These are phyloP conservation scores for Trichoderma atroviride DNA, from an alignment of 2,329 filamentous ascomycete species.

Conservation along the genomic window DNA sequence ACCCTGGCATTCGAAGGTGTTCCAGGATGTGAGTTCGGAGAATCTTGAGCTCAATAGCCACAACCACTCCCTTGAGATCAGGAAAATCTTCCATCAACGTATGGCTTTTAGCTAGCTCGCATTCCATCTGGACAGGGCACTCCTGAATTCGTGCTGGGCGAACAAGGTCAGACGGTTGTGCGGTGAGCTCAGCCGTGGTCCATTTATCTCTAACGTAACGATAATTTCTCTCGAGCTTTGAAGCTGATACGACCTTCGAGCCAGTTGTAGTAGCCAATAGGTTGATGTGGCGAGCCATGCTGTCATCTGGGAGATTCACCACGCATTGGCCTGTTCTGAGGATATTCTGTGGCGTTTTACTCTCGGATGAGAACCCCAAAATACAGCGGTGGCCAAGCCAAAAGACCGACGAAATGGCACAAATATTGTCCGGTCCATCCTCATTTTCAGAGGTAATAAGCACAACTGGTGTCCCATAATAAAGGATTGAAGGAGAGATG, in stretches of 20 bases:
- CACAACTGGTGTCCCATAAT: slow-evolving; percentile 47
- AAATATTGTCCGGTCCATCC: slow-evolving; percentile 46
- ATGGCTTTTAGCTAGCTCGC: slow-evolving; percentile 39
- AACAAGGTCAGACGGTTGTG: slow-evolving; percentile 40
- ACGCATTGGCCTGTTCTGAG: slow-evolving; percentile 47
- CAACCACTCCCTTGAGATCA: slow-evolving; percentile 34
- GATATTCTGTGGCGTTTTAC: slow-evolving; percentile 46
- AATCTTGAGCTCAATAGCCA: slow-evolving; percentile 44
- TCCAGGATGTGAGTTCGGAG: slow-evolving; percentile 41
- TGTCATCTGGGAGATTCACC: slow-evolving; percentile 45
- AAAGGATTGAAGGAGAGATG: slow-evolving; percentile 46
- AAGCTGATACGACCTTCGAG: slow-evolving; percentile 33
- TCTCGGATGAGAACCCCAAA: slow-evolving; percentile 42
- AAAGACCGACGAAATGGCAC: slow-evolving; percentile 50
- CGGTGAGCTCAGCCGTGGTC: slow-evolving; percentile 38
- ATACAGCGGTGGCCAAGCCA: slow-evolving; percentile 49
- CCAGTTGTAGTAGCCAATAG: slow-evolving; percentile 46
- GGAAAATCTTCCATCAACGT: slow-evolving; percentile 40
- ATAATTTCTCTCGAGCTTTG: slow-evolving; percentile 40
- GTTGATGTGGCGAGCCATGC: slow-evolving; percentile 41
- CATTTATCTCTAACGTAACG: slow-evolving; percentile 46
- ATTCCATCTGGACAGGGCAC: slow-evolving; percentile 50
- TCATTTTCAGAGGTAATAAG: slow-evolving; percentile 45
- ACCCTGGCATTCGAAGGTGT: slow-evolving; percentile 40
- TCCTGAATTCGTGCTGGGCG: slow-evolving; percentile 41